Base-by-base conservation (phyloP, 495 filamentous ascomycete species). In the Tuber umbilicatum region DNA sequence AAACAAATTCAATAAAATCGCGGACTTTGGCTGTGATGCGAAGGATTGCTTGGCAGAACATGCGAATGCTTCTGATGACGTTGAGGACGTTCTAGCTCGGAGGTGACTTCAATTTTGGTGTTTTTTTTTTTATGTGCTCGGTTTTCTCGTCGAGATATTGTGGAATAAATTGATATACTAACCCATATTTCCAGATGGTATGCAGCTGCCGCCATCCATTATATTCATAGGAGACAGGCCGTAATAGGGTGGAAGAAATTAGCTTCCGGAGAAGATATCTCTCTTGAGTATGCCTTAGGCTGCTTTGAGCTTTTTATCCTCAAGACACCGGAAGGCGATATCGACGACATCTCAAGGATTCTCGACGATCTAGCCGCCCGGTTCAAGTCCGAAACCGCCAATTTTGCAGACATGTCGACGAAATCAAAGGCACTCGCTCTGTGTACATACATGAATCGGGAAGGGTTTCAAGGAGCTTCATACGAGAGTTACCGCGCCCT, bases 251-350 rank as follows among this genome's bases (percentile, higher is more conserved):
- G 93, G 94, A 83, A 84, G 69, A 88, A 86, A 72, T 82, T 91
- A 17, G 84, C 77, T 43, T 84, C 84, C 38, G 85, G 85, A 12
- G 85, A 88, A 74, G 79, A 85, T 55, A 84, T 91, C 19, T 81
- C 89, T 37, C 86, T 97, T 55, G 94, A 97, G 81, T 86, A 87
- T 68, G 92, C 91, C 9, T 84, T 97, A 39, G 91, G 89, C 21
- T 89, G 90, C 35, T 97, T 94, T 79, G 95, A 98, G 79, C 87
- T 97, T 81, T 97, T 97, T 81, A 88, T 95, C 47, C 85, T 93
- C 17, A 88, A 90, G 74, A 90, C 89, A 68, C 86, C 87, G 21
- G 86, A 89, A 64, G 89, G 90, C 27, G 92, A 94, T 80, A 81
- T 94, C 39, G 87, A 92, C 69, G 90, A 94, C 83, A 78, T 68